Evolutionary conservation across 106 monocot species (phyloP).

Genomic region (Dendrobium chrysotoxum): DNA sequence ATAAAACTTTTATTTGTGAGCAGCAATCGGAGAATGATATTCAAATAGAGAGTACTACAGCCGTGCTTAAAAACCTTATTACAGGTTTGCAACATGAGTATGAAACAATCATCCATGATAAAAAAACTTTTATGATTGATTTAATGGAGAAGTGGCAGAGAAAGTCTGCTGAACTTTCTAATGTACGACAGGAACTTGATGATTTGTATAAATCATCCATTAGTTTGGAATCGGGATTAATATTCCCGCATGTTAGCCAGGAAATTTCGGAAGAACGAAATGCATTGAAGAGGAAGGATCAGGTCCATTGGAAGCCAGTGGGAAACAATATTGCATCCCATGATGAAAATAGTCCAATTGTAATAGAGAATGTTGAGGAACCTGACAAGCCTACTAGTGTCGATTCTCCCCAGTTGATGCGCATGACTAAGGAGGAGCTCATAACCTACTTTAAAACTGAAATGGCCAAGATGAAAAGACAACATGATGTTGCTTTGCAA

Average conservation of each 20-base stretch:
- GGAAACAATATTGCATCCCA: conserved; percentile 12
- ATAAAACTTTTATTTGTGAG: conserved; percentile 1
- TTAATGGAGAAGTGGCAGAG: conserved; percentile 28
- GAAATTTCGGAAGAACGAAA: conserved; percentile 33
- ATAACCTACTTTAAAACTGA: conserved; percentile 41
- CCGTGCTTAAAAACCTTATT: conserved; percentile 16
- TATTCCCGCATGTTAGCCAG: conserved; percentile 11
- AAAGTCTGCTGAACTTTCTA: conserved; percentile 25
- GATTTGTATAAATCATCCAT: conserved; percentile 24
- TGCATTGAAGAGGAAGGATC: conserved; percentile 29
- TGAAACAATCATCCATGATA: conserved; percentile 21
- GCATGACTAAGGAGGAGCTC: conserved; percentile 47
- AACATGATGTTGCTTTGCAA: conserved; percentile 59
- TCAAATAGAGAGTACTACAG: conserved; percentile 15
- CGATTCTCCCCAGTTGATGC: conserved; percentile 21
- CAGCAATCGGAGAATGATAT: conserved; percentile 25
- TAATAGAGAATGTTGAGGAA: conserved; percentile 15
- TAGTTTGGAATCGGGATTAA: conserved; percentile 19
- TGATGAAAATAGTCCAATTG: conserved; percentile 1
- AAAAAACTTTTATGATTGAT: conserved; percentile 13
- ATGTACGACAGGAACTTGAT: conserved; percentile 37
- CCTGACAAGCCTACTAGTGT: conserved; percentile 1
- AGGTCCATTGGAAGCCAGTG: conserved; percentile 11
- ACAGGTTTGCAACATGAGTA: conserved; percentile 20
- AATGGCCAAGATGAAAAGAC: conserved; percentile 59